Evolutionary conservation across 441 rosid species (phyloP), one percentile per base, ranked within the genome.

Genomic region (Jatropha podagrica): DNA sequence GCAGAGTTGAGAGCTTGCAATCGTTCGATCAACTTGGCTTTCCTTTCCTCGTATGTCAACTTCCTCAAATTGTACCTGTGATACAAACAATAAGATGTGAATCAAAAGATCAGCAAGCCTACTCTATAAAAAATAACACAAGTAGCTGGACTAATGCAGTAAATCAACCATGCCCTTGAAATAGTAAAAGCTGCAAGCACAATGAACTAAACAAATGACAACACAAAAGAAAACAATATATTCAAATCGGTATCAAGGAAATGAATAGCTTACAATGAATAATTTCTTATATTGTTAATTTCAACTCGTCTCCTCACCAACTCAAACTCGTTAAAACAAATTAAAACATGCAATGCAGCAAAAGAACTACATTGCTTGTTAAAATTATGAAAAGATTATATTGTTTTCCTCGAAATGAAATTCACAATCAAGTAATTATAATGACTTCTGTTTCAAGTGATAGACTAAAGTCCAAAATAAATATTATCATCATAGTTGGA

Each of bases 11-110:
- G 88, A 68, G 93, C 86, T 37, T 79, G 81, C 64, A 93, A 71
- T 76, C 96, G 79, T 77, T 90, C 94, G 7, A 91, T 83, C 92
- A 93, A 82, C 85, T 86, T 88, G 13, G 81, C 86, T 82, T 86
- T 93, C 86, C 94, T 89, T 55, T 93, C 91, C 38, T 93, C 98
- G 1, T 90, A 93, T 0, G 96, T 91, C 48, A 92, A 83, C 78
- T 90, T 92, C 90, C 85, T 92, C 87, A 85, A 81, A 74, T 88
- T 92, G 80, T 79, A 86, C 80, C 94, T 90, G 86, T 26, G 17
- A 23, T 9, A 5, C 49, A 18, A 15, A 74, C 15, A 62, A 48
- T 59, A 51, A 49, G 48, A 67, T 10, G 1, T 11, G 0, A 14
- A 18, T 64, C 59, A 61, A 12, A 23, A 49, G n/a, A 27, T 11